Conservation (phyloP, 179 eudicot species). For the Vitellaria paradoxa region DNA sequence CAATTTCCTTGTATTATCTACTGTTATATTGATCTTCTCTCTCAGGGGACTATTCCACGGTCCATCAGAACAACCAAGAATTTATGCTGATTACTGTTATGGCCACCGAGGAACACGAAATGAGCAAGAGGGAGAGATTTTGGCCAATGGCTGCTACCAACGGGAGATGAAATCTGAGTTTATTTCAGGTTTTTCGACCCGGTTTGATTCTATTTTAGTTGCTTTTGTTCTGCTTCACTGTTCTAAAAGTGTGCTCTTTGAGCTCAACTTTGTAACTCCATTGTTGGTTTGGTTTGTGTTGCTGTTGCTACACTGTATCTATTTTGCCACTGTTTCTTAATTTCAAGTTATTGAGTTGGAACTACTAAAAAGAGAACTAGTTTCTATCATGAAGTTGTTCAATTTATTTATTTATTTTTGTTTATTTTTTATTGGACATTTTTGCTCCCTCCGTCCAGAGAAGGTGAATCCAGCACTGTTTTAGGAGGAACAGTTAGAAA, state of each 20-base stretch:
- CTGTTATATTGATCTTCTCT: conserved; percentile 16
- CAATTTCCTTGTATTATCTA: neutral
- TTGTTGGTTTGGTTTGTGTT: conserved; percentile 28
- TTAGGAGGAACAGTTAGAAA: neutral
- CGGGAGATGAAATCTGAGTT: conserved; percentile 46
- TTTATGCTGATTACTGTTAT: neutral
- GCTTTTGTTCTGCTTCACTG: conserved; percentile 22
- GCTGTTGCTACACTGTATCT: conserved; percentile 31
- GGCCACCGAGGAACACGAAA: neutral
- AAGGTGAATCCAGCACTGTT: conserved; percentile 10
- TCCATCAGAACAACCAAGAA: conserved; percentile 2
- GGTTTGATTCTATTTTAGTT: conserved; percentile 27
- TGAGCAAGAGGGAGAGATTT: conserved; percentile 27
- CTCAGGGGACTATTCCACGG: conserved; percentile 22
- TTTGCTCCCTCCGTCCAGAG: neutral
- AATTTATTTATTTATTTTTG: too few relatives aligned
- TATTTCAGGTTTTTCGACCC: conserved; percentile 42
- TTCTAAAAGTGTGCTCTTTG: conserved; percentile 34
- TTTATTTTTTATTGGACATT: neutral
- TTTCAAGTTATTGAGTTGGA: conserved; percentile 10
- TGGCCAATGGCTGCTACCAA: conserved; percentile 40
- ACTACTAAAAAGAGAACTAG: neutral
- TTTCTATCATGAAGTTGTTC: conserved; percentile 5
- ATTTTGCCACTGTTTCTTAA: conserved; percentile 19
- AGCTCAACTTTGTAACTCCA: conserved; percentile 30